A percentile compares a stretch with the other conserved stretches of the same genome.
Conservation (phyloP, 345 rosid species). For the Corchorus olitorius region DNA sequence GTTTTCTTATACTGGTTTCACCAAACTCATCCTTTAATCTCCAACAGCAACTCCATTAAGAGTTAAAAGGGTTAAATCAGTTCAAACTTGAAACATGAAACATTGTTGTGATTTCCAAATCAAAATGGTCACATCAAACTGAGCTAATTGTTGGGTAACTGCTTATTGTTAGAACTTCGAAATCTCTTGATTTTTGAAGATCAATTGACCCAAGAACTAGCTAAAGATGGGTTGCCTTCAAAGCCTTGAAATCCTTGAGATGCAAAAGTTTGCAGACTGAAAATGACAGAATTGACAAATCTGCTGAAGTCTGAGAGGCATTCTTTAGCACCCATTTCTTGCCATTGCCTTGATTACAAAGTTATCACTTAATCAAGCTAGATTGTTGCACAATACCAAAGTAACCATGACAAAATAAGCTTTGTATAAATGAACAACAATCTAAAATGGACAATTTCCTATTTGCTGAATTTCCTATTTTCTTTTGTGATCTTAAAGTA, state of each 20-base stretch:
- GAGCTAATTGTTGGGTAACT: constrained; percentile 9
- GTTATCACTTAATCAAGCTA: constrained; percentile 8
- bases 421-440: background rate
- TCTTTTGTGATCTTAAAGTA: background rate
- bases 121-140: background rate
- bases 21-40: constrained; percentile 13
- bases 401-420: background rate
- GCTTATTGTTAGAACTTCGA: background rate
- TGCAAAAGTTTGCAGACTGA: constrained; percentile 5
- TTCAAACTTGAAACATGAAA: too few relatives aligned
- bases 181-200: background rate
- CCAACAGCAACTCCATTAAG: background rate
- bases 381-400: constrained; percentile 7
- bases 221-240: background rate
- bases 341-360: constrained; percentile 15
- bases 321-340: constrained; percentile 5
- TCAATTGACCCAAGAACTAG: background rate
- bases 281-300: constrained; percentile 23
- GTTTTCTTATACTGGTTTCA: constrained; percentile 31
- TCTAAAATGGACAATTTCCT: background rate
- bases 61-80: background rate
- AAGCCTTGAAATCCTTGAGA: constrained; percentile 6
- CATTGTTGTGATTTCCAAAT: background rate
- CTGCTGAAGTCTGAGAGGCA: constrained; percentile 3
- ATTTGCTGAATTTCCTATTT: background rate